These are phyloP conservation scores for Neonectria magnoliae DNA, from an alignment of 2,329 filamentous ascomycete genomes.

Conservation along the genomic window DNA sequence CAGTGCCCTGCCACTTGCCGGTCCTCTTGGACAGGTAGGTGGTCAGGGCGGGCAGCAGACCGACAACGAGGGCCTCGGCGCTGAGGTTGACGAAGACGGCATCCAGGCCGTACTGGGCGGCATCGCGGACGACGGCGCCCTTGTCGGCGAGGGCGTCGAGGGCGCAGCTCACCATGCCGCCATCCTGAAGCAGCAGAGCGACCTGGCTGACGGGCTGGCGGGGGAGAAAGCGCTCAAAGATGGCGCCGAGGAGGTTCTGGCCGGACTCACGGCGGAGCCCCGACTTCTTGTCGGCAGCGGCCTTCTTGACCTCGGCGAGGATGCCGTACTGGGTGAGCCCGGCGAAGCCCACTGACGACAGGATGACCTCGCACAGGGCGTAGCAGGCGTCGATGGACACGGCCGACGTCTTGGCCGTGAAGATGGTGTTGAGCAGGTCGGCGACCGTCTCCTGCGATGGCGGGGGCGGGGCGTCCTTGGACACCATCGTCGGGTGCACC, in stretches of 20 bases:
- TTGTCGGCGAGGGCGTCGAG: constrained; percentile 93
- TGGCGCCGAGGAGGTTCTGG: constrained; percentile 92
- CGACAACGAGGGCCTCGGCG: constrained; percentile 84
- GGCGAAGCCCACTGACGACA: constrained; percentile 63
- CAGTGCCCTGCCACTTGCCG: constrained; percentile 97
- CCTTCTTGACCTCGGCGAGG: constrained; percentile 71
- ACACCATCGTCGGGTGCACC: constrained; percentile 52
- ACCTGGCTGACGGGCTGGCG: constrained; percentile 83
- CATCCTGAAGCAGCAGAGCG: constrained; percentile 83
- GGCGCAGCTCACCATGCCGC: constrained; percentile 74
- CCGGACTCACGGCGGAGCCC: constrained; percentile 85
- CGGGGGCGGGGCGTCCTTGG: constrained; percentile 61
- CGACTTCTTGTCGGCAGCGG: constrained; percentile 93
- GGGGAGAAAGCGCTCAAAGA: constrained; percentile 89
- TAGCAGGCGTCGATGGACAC: constrained; percentile 74
- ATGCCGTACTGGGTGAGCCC: constrained; percentile 65
- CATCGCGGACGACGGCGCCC: constrained; percentile 85
- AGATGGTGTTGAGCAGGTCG: constrained; percentile 72
- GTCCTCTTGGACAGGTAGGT: constrained; percentile 83
- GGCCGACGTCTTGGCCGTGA: constrained; percentile 74
- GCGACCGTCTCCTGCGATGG: constrained; percentile 74
- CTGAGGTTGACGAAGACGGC: constrained; percentile 83
- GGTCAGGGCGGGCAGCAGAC: constrained; percentile 79
- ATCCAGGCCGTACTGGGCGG: constrained; percentile 93
- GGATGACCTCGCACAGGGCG: constrained; percentile 67